These are phyloP conservation scores for Uncinocarpus reesii DNA, from an alignment of 2,329 filamentous ascomycete genomes.

Conservation along the genomic window DNA sequence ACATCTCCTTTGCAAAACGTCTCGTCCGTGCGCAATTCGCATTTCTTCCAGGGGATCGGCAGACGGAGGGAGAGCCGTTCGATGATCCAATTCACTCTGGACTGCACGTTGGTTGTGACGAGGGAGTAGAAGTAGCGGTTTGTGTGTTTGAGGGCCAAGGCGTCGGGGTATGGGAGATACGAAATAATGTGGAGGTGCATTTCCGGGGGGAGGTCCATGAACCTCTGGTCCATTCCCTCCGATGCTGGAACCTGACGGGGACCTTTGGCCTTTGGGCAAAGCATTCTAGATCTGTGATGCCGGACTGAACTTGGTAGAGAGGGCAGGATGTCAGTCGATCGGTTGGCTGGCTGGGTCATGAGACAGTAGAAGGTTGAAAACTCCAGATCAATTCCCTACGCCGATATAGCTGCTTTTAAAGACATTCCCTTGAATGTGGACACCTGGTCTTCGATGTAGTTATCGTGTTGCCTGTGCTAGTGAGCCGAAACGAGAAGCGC, in stretches of 20 bases:
- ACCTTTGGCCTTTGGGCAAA: background rate
- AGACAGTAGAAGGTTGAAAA: no score
- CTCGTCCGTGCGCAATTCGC: conserved; percentile 35
- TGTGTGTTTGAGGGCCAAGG: conserved; percentile 58
- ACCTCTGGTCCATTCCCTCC: conserved; percentile 1
- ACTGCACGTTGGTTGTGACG: conserved; percentile 53
- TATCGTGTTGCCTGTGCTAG: conserved; percentile 7
- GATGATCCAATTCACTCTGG: conserved; percentile 61
- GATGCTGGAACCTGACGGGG: background rate
- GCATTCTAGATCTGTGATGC: background rate
- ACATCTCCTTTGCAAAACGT: conserved; percentile 35
- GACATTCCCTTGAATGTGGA: background rate
- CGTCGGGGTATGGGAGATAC: conserved; percentile 58
- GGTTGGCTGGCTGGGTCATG: no score
- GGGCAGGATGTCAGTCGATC: no score
- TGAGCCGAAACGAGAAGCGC: background rate
- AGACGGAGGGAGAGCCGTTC: conserved; percentile 53
- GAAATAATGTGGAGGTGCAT: conserved; percentile 54
- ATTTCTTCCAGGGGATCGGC: conserved; percentile 50
- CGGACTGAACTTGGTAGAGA: background rate
- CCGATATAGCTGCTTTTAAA: background rate
- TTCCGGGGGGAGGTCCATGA: conserved; percentile 52
- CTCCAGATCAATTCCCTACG: background rate
- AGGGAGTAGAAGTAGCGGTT: conserved; percentile 53
- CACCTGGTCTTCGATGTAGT: background rate